A percentile compares a stretch with the other conserved stretches of the same genome.
These are phyloP conservation scores for Suillus occidentalis DNA, from an alignment of 768 basidiomycete genomes.

Conservation along the genomic window DNA sequence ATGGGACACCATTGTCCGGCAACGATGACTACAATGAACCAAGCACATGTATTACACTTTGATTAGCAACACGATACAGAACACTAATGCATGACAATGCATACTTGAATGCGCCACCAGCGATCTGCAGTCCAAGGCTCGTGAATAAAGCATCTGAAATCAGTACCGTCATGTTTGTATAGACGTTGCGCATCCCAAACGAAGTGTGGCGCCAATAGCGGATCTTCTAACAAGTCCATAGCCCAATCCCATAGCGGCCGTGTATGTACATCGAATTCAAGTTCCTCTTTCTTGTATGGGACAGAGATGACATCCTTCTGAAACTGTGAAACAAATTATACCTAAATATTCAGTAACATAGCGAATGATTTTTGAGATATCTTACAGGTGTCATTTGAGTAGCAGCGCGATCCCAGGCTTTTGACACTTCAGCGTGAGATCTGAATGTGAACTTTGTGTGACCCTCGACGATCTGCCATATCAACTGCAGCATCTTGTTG, in stretches of 20 bases:
- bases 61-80: not conserved
- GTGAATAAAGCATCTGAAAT: conserved; percentile 28
- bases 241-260: conserved; percentile 10
- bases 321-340: not conserved
- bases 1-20: conserved; percentile 13
- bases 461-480: not conserved
- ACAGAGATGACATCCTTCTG: not conserved
- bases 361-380: too few species aligned
- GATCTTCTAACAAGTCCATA: conserved; percentile 8
- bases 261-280: conserved; percentile 3
- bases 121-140: conserved; percentile 39
- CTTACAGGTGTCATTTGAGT: not conserved
- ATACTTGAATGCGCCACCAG: conserved; percentile 41
- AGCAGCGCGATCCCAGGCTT: not conserved
- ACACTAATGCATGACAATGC: not conserved
- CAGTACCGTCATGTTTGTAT: conserved; percentile 27
- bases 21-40: conserved; percentile 30
- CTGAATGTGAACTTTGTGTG: conserved; percentile 12
- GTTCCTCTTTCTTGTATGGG: not conserved
- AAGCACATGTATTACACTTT: not conserved
- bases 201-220: conserved; percentile 14
- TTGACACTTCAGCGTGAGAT: conserved; percentile 2
- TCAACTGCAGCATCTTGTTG: not conserved
- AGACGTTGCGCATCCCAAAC: conserved; percentile 32
- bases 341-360: not conserved